Percentiles rank a stretch among this genome's conserved stretches.
Evolutionary conservation across 805 yeast genomes (phyloP).

Genomic region (Kuraishia ogatae): DNA sequence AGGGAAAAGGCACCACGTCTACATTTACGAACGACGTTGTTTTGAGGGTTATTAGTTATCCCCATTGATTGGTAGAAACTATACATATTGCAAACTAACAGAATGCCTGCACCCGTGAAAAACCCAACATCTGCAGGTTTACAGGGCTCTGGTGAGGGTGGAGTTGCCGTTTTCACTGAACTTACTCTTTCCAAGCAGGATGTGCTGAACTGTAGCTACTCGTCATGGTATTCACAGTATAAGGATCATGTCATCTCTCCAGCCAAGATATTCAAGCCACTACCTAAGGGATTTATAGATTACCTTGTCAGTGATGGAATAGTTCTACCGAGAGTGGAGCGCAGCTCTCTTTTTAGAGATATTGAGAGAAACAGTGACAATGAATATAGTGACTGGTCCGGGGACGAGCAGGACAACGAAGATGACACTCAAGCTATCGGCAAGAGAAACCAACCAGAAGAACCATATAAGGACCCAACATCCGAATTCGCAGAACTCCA

Average conservation of each 20-base stretch:
- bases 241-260: constrained; percentile 35
- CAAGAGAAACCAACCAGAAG: constrained; percentile 5
- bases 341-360: constrained; percentile 21
- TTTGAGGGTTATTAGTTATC: not conserved
- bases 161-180: constrained; percentile 14
- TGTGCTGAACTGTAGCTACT: constrained; percentile 42
- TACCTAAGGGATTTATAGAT: constrained; percentile 48
- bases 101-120: not conserved
- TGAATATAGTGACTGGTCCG: constrained; percentile 74
- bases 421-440: constrained; percentile 13
- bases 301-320: constrained; percentile 66
- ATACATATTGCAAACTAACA: not conserved
- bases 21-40: not conserved
- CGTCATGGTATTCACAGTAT: constrained; percentile 53
- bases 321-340: constrained; percentile 36
- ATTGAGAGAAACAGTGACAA: constrained; percentile 39
- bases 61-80: not conserved
- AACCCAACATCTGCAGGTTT: not conserved
- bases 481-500: constrained; percentile 54
- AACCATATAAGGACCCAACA: constrained; percentile 29
- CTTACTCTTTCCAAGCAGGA: constrained; percentile 26
- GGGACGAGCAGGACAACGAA: constrained; percentile 24
- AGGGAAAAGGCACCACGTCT: no score
- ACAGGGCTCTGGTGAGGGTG: not conserved
- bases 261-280: constrained; percentile 42